Conservation (phyloP, 257 asterid genomes). For the Striga asiatica region DNA sequence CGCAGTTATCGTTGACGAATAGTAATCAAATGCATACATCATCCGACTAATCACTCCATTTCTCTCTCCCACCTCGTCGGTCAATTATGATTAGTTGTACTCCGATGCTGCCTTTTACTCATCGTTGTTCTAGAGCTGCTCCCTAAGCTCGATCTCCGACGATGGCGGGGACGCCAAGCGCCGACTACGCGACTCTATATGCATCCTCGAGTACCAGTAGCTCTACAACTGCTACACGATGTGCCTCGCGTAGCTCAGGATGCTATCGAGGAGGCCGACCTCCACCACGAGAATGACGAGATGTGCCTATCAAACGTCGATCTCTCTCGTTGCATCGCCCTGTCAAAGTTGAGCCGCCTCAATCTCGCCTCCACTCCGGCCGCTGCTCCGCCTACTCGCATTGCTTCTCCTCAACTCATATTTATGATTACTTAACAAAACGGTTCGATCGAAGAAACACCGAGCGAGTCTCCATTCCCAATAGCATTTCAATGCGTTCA, state of each 20-base stretch:
- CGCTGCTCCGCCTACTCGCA: conserved; percentile 8
- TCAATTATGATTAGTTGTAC: conserved; percentile 25
- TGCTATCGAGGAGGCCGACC: conserved; percentile 43
- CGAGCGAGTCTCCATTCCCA: too few relatives aligned
- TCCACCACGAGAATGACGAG: conserved; percentile 45
- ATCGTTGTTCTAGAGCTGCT: conserved; percentile 36
- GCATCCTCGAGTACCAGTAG: conserved; percentile 59
- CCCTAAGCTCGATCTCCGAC: conserved; percentile 31
- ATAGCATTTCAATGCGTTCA: too few relatives aligned
- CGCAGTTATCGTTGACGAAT: too few relatives aligned
- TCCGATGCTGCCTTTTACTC: conserved; percentile 36
- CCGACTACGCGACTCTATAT: conserved; percentile 35
- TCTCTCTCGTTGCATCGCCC: conserved; percentile 49
- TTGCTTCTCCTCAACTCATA: conserved; percentile 14
- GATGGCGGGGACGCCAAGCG: conserved; percentile 36
- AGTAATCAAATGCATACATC: too few relatives aligned
- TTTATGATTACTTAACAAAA: too few relatives aligned
- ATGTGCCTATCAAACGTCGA: conserved; percentile 55
- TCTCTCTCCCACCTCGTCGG: conserved; percentile 36
- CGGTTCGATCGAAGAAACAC: too few relatives aligned
- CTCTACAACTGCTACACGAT: conserved; percentile 55
- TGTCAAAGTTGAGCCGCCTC: conserved; percentile 55
- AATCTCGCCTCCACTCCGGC: conserved; percentile 23
- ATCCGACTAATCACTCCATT: too few relatives aligned
- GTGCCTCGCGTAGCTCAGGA: conserved; percentile 48